Base-by-base conservation (phyloP, 257 asterid genomes). In the Solanum rostratum region DNA sequence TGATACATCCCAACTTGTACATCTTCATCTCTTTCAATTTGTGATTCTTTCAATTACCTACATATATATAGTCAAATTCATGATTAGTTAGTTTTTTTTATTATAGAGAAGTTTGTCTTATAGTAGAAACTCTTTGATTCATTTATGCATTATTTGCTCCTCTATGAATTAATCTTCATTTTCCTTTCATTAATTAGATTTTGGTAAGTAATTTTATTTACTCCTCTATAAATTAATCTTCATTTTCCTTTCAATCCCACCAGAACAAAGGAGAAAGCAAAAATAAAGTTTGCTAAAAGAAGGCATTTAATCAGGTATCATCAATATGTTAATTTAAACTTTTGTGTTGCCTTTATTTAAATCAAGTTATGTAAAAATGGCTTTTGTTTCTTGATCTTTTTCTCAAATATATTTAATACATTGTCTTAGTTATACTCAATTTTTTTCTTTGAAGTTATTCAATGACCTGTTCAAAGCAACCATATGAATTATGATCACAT, bases 361-460 rank as follows among this genome's bases (percentile, higher is more conserved):
- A 85, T 83, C 79, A 87, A 85, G 85, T n/a, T 84, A 62, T 84
- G 19, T 52, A 73, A 53, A 65, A 5, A 45, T 84, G 65, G 46
- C 15, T 19, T 55, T 86, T 41, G 69, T 12, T 60, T 16, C 53
- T 20, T 18, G 7, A 65, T 66, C 10, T 76, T 13, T 76, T 39
- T 37, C 46, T 24, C 7, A 53, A 65, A 22, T n/a, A 49, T 46
- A 80, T 39, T 57, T 33, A 15, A 74, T 74, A 46, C 43, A 49
- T 22, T 50, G 39, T 46, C 41, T 49, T 87, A 46, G 29, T 59
- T 86, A 85, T 86, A 68, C 82, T 90, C 84, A 82, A 80, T 45
- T 53, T 86, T 79, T 85, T 86, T 87, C 91, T 87, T 87, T 84
- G 87, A 79, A 76, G 80, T 89, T 79, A 91, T 91, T 88, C 90